Conservation (phyloP, 225 moss, liverwort and hornwort species). For the Lunularia cruciata region DNA sequence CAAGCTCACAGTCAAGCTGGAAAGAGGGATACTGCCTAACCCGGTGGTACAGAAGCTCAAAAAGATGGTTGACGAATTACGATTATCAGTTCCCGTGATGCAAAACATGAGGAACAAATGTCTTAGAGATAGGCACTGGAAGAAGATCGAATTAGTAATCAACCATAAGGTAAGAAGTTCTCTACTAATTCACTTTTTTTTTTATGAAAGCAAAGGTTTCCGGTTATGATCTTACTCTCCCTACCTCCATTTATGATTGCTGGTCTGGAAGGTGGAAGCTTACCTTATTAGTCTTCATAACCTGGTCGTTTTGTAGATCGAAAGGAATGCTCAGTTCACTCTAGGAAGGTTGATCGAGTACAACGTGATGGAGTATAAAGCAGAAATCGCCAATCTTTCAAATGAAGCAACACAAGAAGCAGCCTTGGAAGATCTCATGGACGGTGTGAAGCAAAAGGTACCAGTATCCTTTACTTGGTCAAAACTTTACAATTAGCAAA, state of each 20-base stretch:
- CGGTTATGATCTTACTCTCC: too few relatives aligned
- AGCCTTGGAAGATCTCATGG: constrained; percentile 52
- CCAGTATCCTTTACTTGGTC: not conserved
- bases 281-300: not conserved
- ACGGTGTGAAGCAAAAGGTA: constrained; percentile 49
- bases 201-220: too few relatives aligned
- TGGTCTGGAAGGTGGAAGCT: not conserved
- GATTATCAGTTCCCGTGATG: constrained; percentile 63
- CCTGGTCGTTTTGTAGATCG: constrained; percentile 31
- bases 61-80: constrained; percentile 52
- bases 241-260: not conserved
- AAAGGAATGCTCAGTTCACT: constrained; percentile 48
- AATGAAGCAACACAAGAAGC: constrained; percentile 59
- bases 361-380: constrained; percentile 55
- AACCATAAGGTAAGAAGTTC: constrained; percentile 38
- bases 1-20: constrained; percentile 66
- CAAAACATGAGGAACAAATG: constrained; percentile 83
- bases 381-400: constrained; percentile 47
- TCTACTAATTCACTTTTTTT: not conserved
- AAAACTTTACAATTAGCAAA: too few relatives aligned
- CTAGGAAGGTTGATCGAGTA: constrained; percentile 48
- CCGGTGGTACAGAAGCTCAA: constrained; percentile 64
- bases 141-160: constrained; percentile 79
- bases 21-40: constrained; percentile 67
- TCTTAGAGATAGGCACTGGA: constrained; percentile 88